Base-by-base conservation (phyloP, 768 basidiomycete species). In the Gymnopilus dilepis region DNA sequence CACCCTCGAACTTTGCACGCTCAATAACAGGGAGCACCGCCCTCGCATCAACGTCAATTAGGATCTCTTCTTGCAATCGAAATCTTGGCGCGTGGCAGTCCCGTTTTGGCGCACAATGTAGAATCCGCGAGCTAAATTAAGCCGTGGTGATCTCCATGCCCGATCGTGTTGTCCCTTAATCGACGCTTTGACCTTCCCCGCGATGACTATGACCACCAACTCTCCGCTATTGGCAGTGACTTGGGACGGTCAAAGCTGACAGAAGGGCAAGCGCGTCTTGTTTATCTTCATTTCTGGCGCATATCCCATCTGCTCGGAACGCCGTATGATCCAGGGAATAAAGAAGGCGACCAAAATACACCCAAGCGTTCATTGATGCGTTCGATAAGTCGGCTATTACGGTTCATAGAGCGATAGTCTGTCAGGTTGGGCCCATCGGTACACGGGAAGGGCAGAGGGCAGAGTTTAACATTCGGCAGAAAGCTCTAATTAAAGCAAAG, bases 331-430 rank as follows among this genome's bases (percentile, higher is more conserved):
- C 50, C 17, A 56, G 33, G 53, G 26, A 33, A 45, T 43, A 41
- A 37, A 13, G 53, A 21, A 45, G 53, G 38, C 15, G 3, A 48
- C 26, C 24, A 30, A 43, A 22, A 48, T 45, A 38, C 24, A 24
- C 41, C 42, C 22, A 61, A n/a, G 43, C n/a, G 31, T 58, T 53
- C 43, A 58, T 38, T 56, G 52, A 65, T 65, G 61, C 51, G 65
- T 53, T 57, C 58, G 59, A 58, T 22, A 58, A 40, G 48, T 67
- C 69, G 71, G 69, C 31, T 64, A 65, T 66, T 65, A 64, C 68
- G 66, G 40, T 53, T 41, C 47, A 48, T 60, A 61, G 15, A 40
- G 37, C 55, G 22, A 45, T 41, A 56, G 41, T 60, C 51, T 60
- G 51, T 60, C 54, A 51, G 55, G 24, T 38, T 51, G 48, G 47